Evolutionary conservation across 345 rosid genomes (phyloP).

Genomic region (Aquilaria malaccensis): DNA sequence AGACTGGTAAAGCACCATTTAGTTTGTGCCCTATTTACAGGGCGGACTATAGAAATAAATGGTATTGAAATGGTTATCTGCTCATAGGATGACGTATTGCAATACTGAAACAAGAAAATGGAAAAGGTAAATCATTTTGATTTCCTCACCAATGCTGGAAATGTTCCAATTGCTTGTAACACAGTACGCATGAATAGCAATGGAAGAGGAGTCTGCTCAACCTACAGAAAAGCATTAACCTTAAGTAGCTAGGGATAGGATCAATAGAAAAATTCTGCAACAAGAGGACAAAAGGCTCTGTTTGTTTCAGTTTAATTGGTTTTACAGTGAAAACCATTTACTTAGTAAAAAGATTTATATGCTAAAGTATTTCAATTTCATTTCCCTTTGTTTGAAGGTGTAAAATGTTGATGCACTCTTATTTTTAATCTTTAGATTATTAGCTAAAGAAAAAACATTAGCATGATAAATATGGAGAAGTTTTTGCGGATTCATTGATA

Average conservation of each 20-base stretch:
- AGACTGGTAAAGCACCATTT: background rate
- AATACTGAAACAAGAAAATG: background rate
- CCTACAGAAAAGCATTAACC: conserved; percentile 41
- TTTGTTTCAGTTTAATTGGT: too few relatives aligned
- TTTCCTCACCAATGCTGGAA: conserved; percentile 79
- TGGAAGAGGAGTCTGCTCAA: conserved; percentile 97
- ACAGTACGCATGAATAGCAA: conserved; percentile 98
- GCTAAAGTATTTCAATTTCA: too few relatives aligned
- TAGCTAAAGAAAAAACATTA: too few relatives aligned
- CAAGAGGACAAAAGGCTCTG: background rate
- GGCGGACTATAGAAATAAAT: background rate
- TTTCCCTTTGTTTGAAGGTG: too few relatives aligned
- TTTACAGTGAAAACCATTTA: too few relatives aligned
- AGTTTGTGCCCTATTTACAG: background rate
- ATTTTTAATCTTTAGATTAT: too few relatives aligned
- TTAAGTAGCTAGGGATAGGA: conserved; percentile 10
- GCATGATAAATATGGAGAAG: too few relatives aligned
- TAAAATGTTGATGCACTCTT: too few relatives aligned
- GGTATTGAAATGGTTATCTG: too few relatives aligned
- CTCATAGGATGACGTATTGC: too few relatives aligned
- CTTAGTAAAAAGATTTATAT: too few relatives aligned
- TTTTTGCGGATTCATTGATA: too few relatives aligned
- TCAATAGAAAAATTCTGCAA: conserved; percentile 1
- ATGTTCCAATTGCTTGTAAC: conserved; percentile 92
- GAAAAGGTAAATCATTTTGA: conserved; percentile 4